Percentiles rank a stretch among this genome's conserved stretches.
Evolutionary conservation across 306 rosid species (phyloP).

Genomic region (Neltuma alba): DNA sequence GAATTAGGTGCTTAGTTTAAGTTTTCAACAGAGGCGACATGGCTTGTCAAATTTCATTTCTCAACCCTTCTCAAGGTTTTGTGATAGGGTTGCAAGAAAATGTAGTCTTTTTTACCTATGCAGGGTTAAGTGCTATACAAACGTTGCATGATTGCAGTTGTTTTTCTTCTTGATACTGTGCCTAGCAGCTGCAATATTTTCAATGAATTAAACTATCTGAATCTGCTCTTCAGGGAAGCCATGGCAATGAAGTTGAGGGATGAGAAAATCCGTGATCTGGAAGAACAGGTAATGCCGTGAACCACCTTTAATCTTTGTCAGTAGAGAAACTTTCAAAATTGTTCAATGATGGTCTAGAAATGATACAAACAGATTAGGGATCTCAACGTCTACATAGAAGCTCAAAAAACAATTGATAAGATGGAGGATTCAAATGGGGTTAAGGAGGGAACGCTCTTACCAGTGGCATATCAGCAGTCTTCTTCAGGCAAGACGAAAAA

Average conservation of each 20-base stretch:
- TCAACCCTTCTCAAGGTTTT: neutral
- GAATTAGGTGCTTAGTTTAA: neutral
- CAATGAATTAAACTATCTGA: constrained; percentile 6
- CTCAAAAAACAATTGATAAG: constrained; percentile 72
- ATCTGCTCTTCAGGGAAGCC: constrained; percentile 66
- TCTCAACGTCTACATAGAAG: constrained; percentile 70
- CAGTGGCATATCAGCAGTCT: constrained; percentile 70
- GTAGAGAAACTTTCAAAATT: neutral
- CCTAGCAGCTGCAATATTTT: constrained; percentile 19
- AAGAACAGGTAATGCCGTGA: constrained; percentile 78
- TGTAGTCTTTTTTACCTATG: constrained; percentile 9
- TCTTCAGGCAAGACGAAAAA: constrained; percentile 58
- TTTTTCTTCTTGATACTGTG: neutral
- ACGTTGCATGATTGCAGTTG: constrained; percentile 4
- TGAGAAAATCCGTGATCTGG: constrained; percentile 70
- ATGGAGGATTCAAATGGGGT: constrained; percentile 72
- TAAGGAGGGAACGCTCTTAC: constrained; percentile 79
- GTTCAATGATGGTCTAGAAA: constrained; percentile 31
- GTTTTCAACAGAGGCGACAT: neutral
- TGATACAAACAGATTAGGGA: constrained; percentile 75
- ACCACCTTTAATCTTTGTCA: constrained; percentile 23
- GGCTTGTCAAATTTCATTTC: neutral
- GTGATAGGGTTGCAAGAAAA: neutral
- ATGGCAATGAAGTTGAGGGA: constrained; percentile 47
- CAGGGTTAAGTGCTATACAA: neutral